Evolutionary conservation across 257 asterid genomes (phyloP).

Genomic region (Oldenlandia corymbosa): DNA sequence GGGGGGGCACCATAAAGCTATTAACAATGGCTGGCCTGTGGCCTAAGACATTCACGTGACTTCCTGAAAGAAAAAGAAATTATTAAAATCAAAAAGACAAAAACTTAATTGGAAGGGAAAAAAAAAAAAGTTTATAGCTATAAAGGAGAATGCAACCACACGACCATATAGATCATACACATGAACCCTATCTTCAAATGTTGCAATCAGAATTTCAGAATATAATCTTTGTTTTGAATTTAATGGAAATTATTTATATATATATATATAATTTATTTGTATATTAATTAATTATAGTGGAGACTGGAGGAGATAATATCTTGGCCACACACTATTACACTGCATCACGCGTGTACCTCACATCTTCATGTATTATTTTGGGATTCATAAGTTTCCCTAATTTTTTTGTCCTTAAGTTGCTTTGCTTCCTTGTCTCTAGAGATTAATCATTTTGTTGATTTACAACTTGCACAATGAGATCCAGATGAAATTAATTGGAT

Average conservation of each 20-base stretch:
- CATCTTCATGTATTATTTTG: background rate
- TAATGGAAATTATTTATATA: slow-evolving; percentile 3
- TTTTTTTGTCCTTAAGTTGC: background rate
- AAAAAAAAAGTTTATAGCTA: slow-evolving; percentile 1
- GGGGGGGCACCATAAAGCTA: too few species aligned
- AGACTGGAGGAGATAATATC: slow-evolving; percentile 8
- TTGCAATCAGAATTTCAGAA: slow-evolving; percentile 8
- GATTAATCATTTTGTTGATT: too few species aligned
- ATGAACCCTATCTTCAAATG: slow-evolving; percentile 59
- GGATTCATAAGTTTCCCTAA: background rate
- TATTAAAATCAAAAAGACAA: slow-evolving; percentile 44
- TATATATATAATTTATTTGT: too few species aligned
- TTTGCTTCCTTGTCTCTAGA: too few species aligned
- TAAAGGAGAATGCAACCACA: slow-evolving; percentile 83
- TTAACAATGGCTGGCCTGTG: too few species aligned
- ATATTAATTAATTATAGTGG: too few species aligned
- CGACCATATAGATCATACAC: slow-evolving; percentile 48
- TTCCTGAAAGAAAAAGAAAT: slow-evolving; percentile 47
- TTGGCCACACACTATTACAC: slow-evolving; percentile 21
- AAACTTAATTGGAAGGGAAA: slow-evolving; percentile 15
- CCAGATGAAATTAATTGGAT: too few species aligned
- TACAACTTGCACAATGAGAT: too few species aligned
- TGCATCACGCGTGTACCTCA: slow-evolving; percentile 10
- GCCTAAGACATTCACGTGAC: slow-evolving; percentile 57
- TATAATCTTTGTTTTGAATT: slow-evolving; percentile 8